phyloP scores from a whole-genome alignment of 2,329 filamentous ascomycete species.

The Penicillium sp. region DNA sequence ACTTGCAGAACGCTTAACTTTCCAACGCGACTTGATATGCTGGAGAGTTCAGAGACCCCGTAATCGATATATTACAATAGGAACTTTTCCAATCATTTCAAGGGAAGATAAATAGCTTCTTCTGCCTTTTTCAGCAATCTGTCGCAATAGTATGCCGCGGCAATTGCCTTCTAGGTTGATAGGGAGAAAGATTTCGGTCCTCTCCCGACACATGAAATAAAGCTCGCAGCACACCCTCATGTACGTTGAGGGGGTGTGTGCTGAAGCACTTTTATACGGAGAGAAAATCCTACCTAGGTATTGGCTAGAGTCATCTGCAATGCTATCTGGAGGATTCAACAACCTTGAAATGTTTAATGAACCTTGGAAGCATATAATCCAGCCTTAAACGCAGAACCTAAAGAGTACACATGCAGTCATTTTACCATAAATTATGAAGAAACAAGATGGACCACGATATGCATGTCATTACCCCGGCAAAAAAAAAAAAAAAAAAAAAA shows the following conservation, averaged over 20 bases:
- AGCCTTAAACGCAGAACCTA: not conserved
- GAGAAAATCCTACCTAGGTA: not conserved
- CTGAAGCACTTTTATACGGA: not conserved
- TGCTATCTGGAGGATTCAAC: not conserved
- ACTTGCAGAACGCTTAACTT: not conserved
- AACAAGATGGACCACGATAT: conserved; percentile 9
- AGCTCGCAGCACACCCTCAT: no score
- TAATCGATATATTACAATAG: not conserved
- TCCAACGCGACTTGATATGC: not conserved
- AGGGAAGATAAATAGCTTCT: no score
- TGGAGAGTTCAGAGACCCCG: not conserved
- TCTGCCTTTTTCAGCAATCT: no score
- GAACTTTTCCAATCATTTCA: not conserved
- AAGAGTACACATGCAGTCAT: not conserved
- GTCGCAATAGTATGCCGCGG: no score
- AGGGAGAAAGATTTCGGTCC: no score
- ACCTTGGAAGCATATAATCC: not conserved
- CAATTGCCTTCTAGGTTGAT: no score
- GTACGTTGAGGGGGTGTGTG: no score
- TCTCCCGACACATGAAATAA: no score
- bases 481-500: conserved; percentile 4
- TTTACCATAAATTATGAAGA: not conserved
- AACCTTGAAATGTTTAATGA: no score
- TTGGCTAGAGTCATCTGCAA: not conserved
- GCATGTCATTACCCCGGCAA: conserved; percentile 18